Evolutionary conservation across 129 eudicot genomes (phyloP).

Genomic region (Heracleum sosnowskyi): DNA sequence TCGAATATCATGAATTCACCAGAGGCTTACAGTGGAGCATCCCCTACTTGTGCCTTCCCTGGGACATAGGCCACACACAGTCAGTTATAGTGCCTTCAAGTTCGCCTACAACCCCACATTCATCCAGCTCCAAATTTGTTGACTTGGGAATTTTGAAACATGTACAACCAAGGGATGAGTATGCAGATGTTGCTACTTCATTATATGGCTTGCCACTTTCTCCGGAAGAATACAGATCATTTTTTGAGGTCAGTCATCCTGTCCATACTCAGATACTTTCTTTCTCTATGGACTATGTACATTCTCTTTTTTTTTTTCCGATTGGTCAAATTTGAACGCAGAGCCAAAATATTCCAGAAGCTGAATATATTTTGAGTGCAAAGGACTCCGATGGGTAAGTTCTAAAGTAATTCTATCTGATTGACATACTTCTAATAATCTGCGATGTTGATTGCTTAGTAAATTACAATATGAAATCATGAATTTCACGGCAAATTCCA

Average conservation of each 20-base stretch:
- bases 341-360: slow-evolving; percentile 70
- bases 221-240: slow-evolving; percentile 64
- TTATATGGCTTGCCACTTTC: slow-evolving; percentile 75
- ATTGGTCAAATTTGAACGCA: slow-evolving; percentile 24
- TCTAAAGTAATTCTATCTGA: background rate
- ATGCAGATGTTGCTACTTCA: slow-evolving; percentile 22
- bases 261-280: background rate
- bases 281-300: background rate
- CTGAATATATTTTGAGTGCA: slow-evolving; percentile 53
- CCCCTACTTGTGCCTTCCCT: slow-evolving; percentile 84
- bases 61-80: slow-evolving; percentile 42
- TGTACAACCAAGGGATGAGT: slow-evolving; percentile 15
- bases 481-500: background rate
- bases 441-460: background rate
- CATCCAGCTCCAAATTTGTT: slow-evolving; percentile 25
- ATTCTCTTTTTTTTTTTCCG: slow-evolving; percentile 6
- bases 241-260: slow-evolving; percentile 56
- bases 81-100: slow-evolving; percentile 30
- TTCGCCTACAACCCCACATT: slow-evolving; percentile 36
- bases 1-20: slow-evolving; percentile 77
- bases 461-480: background rate
- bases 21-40: slow-evolving; percentile 88
- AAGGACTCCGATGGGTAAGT: slow-evolving; percentile 54
- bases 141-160: slow-evolving; percentile 21
- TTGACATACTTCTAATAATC: background rate